These are phyloP conservation scores for Aspergillus conjunctus DNA, from an alignment of 495 filamentous ascomycete species.

Conservation along the genomic window DNA sequence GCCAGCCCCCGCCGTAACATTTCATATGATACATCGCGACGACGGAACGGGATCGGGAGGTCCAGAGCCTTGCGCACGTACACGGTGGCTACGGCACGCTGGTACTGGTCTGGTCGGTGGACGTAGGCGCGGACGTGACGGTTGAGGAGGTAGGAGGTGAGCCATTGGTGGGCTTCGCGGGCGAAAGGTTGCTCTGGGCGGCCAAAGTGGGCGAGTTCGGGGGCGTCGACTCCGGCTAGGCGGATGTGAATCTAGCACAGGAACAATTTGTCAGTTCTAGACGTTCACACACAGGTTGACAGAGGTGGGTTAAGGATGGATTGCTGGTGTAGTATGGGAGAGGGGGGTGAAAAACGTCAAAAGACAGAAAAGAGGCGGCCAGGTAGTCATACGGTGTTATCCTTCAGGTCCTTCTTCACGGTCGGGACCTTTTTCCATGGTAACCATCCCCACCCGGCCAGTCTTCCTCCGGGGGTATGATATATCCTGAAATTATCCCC, in stretches of 20 bases:
- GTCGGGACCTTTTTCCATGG: conserved; percentile 71
- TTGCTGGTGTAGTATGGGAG: not conserved
- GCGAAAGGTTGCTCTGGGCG: conserved; percentile 81
- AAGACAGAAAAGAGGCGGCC: conserved; percentile 18
- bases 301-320: not conserved
- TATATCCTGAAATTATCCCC: conserved; percentile 92
- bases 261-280: not conserved
- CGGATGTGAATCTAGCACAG: conserved; percentile 69
- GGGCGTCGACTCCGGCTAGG: conserved; percentile 89
- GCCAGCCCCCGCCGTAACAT: conserved; percentile 85
- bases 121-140: conserved; percentile 78
- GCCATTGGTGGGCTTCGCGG: conserved; percentile 76
- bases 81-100: conserved; percentile 83
- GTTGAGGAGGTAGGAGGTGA: conserved; percentile 69
- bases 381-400: conserved; percentile 65
- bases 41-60: conserved; percentile 54
- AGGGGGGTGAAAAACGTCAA: conserved; percentile 1
- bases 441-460: conserved; percentile 90
- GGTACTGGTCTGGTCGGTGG: conserved; percentile 87
- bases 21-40: conserved; percentile 81
- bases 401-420: conserved; percentile 66
- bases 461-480: conserved; percentile 86
- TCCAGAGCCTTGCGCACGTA: conserved; percentile 66
- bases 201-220: conserved; percentile 91
- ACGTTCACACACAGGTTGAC: too few relatives aligned